Conservation (phyloP, 352 stramenopile species). For the Pythium utonaiense region DNA sequence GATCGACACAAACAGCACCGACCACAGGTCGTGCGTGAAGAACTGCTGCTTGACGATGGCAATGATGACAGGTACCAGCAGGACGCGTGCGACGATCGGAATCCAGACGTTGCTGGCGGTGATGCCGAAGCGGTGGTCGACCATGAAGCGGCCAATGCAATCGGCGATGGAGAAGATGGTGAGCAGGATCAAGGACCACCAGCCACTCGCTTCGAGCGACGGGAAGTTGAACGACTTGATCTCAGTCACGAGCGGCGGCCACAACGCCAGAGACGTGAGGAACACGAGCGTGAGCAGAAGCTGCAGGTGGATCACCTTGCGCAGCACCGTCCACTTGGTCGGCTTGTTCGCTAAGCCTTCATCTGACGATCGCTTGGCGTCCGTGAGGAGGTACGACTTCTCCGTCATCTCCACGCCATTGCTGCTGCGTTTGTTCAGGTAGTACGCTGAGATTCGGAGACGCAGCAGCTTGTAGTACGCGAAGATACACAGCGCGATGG, state of each 20-base stretch:
- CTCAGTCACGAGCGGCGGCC: conserved; percentile 77
- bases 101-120: conserved; percentile 67
- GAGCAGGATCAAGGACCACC: conserved; percentile 81
- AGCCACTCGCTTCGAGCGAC: conserved; percentile 57
- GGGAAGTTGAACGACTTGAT: conserved; percentile 82
- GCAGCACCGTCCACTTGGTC: conserved; percentile 68
- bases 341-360: conserved; percentile 21
- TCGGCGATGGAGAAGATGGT: conserved; percentile 75
- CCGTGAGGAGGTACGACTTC: conserved; percentile 37
- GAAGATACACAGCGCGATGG: conserved; percentile 70
- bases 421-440: conserved; percentile 29
- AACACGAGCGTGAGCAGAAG: conserved; percentile 72
- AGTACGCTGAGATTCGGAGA: conserved; percentile 57
- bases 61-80: conserved; percentile 69
- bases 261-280: conserved; percentile 65
- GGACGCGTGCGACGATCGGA: conserved; percentile 46
- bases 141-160: conserved; percentile 66
- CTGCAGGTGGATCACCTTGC: conserved; percentile 63
- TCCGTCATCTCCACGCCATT: conserved; percentile 57
- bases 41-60: conserved; percentile 63
- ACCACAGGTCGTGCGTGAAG: conserved; percentile 72
- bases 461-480: conserved; percentile 68
- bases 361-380: conserved; percentile 22
- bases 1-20: conserved; percentile 58
- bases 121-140: conserved; percentile 60